These are phyloP conservation scores for Phytophthora melonis DNA, from an alignment of 352 stramenopile species.

Conservation along the genomic window DNA sequence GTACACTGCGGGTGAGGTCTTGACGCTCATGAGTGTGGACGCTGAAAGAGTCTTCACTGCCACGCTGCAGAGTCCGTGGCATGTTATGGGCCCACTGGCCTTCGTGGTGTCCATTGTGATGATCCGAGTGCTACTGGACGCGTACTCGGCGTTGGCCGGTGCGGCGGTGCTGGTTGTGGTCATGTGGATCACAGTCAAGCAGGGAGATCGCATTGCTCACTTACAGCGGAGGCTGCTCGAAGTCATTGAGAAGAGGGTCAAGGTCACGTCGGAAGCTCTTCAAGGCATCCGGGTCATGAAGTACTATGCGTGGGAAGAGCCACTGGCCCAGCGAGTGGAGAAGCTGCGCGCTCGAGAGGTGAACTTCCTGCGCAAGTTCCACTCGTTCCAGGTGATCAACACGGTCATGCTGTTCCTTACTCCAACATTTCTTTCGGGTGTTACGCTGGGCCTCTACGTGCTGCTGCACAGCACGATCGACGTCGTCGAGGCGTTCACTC, in stretches of 20 bases:
- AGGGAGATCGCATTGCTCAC: conserved; percentile 23
- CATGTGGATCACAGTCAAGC: conserved; percentile 23
- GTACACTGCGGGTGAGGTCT: conserved; percentile 45
- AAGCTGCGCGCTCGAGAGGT: conserved; percentile 56
- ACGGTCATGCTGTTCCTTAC: conserved; percentile 62
- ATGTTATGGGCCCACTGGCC: conserved; percentile 30
- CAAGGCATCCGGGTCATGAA: conserved; percentile 90
- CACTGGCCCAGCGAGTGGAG: conserved; percentile 35
- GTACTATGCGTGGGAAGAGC: conserved; percentile 85
- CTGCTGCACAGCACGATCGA: neutral
- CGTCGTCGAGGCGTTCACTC: conserved; percentile 34
- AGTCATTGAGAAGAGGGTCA: conserved; percentile 81
- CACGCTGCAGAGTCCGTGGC: conserved; percentile 32
- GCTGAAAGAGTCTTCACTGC: conserved; percentile 43
- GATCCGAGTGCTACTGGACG: conserved; percentile 37
- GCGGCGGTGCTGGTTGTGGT: conserved; percentile 26
- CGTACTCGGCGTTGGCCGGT: conserved; percentile 19
- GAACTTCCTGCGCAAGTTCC: conserved; percentile 40
- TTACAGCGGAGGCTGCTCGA: conserved; percentile 26
- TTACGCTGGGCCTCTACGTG: conserved; percentile 50
- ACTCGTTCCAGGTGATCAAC: conserved; percentile 65
- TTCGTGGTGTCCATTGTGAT: conserved; percentile 36
- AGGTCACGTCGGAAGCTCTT: conserved; percentile 93
- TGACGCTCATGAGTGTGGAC: conserved; percentile 52
- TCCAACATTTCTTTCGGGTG: conserved; percentile 44